Evolutionary conservation across 352 stramenopile species (phyloP), one percentile per base, ranked within the genome.

Genomic region (Globisporangium heterothallicum): DNA sequence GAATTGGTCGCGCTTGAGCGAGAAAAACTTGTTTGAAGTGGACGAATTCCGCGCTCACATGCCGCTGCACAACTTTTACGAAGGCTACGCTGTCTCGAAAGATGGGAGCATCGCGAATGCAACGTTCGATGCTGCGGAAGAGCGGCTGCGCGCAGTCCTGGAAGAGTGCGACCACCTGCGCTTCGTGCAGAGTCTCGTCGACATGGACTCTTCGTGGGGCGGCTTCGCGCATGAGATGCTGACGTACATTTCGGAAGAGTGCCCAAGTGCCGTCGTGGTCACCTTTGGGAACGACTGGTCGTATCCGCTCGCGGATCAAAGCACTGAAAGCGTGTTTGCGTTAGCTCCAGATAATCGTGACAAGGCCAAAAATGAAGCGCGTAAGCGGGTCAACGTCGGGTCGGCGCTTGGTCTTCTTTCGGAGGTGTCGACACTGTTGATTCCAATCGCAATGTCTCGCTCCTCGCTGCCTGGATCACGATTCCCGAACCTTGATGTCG

Each of bases 21-120:
- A 81, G 41, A 63, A 57, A 14, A 86, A 87, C 44, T 61, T 92
- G 30, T 61, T 91, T 36, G 78, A 91, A 36, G 70, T 93, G 25
- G 58, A 70, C 46, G 78, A 91, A 26, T 91, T 93, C 32, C 83
- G 80, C n/a, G 55, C 70, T 32, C 62, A 89, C 40, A 79, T 91
- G 70, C 70, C 74, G 25, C 58, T 93, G 53, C 81, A 93, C 66
- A 93, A 93, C 56, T 84, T 87, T 32, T 93, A 87, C 35, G 78
- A 91, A 56, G 83, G 83, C 10, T 65, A 72, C 4, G 43, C 66
- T 1, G 50, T 56, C 19, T 60, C 70, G 0, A 70, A 74, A 32
- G 80, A 82, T 13, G 83, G 80, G n/a, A 74, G 55, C 38, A 51
- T 94, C 19, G 56, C 66, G 7, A 57, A 62, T 14, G n/a, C 56